Evolutionary conservation across 2,329 filamentous ascomycete genomes (phyloP), one percentile per base, ranked within the genome.

Genomic region (Neopestalotiopsis sp.): DNA sequence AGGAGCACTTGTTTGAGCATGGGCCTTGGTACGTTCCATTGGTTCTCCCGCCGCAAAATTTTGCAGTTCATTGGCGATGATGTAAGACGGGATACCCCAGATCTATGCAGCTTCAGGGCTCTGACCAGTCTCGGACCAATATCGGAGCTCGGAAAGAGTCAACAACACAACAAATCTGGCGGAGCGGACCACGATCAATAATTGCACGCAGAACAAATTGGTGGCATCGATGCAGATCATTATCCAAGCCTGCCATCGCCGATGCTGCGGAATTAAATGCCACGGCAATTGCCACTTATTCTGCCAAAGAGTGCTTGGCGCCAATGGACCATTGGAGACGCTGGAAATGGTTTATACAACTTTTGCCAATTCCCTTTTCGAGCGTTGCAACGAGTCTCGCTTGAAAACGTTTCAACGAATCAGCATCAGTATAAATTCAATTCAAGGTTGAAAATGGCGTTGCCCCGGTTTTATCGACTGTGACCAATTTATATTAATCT

Each of bases 81-180:
- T 60, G 65, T 38, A 67, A 30, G 32, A n/a, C 12, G 65, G 52
- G 52, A 60, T 40, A 67, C 65, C 65, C 65, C 65, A 66, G 64
- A 58, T 66, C 45, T 34, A 38, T 40, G 14, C 17, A 52, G 20
- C 17, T 52, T 24, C 60, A 58, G 64, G 24, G 42, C 32, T 49
- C 24, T 66, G 28, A 58, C 34, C 64, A 66, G 42, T 42, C 20
- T 49, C 65, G 65, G 65, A 67, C n/a, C 65, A n/a, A 17, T 24
- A 60, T 67, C 65, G 65, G 65, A 66, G 64, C 64, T 66, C 57
- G 24, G 57, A 30, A 30, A 40, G 34, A 62, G 59, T 62, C 59
- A 62, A 62, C 59, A 62, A 52, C 45, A 62, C 24, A 59, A 59
- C 57, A 34, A 20, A 34, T 62, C 17, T 30, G 34, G 20, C n/a